Conservation (phyloP, 2,329 filamentous ascomycete species). For the Talaromyces sp. region DNA sequence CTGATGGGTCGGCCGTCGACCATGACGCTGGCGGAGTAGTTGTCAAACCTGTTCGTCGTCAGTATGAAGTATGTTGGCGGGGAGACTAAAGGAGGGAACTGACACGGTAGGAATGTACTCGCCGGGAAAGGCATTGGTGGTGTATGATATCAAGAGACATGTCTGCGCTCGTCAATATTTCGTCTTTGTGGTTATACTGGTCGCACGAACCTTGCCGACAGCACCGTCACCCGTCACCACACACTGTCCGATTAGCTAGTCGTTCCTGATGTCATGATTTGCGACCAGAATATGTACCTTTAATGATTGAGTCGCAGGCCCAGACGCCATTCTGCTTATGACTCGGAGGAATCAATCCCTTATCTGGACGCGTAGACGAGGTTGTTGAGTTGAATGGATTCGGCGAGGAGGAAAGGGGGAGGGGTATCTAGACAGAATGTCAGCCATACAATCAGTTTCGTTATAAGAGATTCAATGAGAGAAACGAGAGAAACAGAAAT, state of each 20-base stretch:
- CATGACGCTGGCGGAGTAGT: conserved; percentile 99
- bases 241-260: conserved; percentile 61
- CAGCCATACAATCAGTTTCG: not conserved
- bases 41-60: conserved; percentile 72
- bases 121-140: conserved; percentile 98
- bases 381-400: not conserved
- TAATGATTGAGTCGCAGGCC: conserved; percentile 81
- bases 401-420: conserved; percentile 1
- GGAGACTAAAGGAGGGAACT: conserved; percentile 21
- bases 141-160: conserved; percentile 98
- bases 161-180: conserved; percentile 57
- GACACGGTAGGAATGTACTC: conserved; percentile 97
- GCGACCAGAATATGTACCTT: conserved; percentile 62
- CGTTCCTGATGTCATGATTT: not conserved
- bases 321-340: conserved; percentile 62
- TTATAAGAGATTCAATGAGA: too few species aligned
- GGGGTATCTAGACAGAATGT: not conserved
- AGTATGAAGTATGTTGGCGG: not conserved
- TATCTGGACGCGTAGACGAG: not conserved
- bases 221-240: conserved; percentile 99
- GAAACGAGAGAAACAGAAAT: not conserved
- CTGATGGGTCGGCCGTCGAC: conserved; percentile 98
- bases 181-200: not conserved
- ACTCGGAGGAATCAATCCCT: not conserved
- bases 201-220: conserved; percentile 80